Conservation (phyloP, 2,329 filamentous ascomycete genomes). For the Ophiocordyceps sinensis region DNA sequence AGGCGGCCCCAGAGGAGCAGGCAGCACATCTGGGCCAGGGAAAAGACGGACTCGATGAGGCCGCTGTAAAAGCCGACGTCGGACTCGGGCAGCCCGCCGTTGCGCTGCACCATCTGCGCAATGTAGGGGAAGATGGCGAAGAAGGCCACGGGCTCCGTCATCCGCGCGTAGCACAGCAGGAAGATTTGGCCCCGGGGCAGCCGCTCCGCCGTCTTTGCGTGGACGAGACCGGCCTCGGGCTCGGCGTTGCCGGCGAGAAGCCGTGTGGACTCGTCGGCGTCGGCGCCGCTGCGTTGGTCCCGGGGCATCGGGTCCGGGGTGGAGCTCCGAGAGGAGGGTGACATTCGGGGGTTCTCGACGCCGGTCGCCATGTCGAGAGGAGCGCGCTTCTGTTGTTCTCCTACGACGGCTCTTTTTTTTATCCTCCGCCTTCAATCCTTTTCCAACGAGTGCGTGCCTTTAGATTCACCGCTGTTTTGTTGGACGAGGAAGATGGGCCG, state of each 20-base stretch:
- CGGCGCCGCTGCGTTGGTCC: neutral
- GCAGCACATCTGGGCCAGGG: conserved; percentile 59
- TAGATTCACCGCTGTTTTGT: too few relatives aligned
- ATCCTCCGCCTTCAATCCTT: too few relatives aligned
- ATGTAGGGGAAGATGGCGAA: conserved; percentile 74
- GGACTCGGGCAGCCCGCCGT: conserved; percentile 43
- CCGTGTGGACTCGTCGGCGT: neutral
- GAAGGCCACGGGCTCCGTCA: conserved; percentile 68
- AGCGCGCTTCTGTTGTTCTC: too few relatives aligned
- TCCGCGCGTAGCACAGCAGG: conserved; percentile 56
- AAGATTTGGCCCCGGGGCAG: conserved; percentile 40
- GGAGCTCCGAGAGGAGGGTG: neutral
- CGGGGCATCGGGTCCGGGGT: too few relatives aligned
- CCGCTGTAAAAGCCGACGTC: conserved; percentile 72
- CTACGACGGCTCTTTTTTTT: too few relatives aligned
- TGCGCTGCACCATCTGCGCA: conserved; percentile 59
- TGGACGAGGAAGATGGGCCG: too few relatives aligned
- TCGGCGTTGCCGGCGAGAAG: neutral
- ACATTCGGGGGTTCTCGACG: too few relatives aligned
- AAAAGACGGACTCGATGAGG: conserved; percentile 61
- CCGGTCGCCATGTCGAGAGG: too few relatives aligned
- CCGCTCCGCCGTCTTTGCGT: neutral
- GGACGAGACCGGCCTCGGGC: too few relatives aligned
- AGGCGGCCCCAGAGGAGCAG: conserved; percentile 59
- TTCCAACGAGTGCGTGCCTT: too few relatives aligned